These are phyloP conservation scores for Daldinia concentrica DNA, from an alignment of 495 filamentous ascomycete species.

Conservation along the genomic window DNA sequence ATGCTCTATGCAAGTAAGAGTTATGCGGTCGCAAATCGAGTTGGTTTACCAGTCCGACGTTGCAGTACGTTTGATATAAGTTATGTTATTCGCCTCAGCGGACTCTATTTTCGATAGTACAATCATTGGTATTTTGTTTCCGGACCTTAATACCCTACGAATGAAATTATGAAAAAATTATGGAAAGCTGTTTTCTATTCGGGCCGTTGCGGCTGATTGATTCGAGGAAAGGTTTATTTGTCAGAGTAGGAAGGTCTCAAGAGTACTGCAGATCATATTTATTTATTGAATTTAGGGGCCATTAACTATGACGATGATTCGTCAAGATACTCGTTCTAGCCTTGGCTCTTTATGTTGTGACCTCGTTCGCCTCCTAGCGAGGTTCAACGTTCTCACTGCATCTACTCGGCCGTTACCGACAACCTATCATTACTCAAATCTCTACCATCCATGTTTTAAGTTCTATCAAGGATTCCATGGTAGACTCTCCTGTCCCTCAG, in stretches of 20 bases:
- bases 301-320: not conserved
- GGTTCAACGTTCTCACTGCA: not conserved
- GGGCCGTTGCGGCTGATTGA: not conserved
- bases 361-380: not conserved
- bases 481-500: slow-evolving; percentile 16
- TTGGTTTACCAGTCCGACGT: not conserved
- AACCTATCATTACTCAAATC: not conserved
- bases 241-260: not conserved
- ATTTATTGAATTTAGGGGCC: not conserved
- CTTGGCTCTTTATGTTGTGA: not conserved
- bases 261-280: not conserved
- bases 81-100: not conserved
- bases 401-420: not conserved
- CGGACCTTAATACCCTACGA: not conserved
- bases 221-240: not conserved
- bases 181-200: not conserved
- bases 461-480: slow-evolving; percentile 14
- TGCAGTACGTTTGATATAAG: not conserved
- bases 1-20: not conserved
- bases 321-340: not conserved
- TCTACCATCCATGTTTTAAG: not conserved
- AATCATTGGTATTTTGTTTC: not conserved
- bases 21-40: not conserved
- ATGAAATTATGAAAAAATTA: not conserved
- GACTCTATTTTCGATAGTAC: not conserved